Evolutionary conservation across 192 early-diverging fungal species (phyloP).

Genomic region (Umbelopsis ramanniana): DNA sequence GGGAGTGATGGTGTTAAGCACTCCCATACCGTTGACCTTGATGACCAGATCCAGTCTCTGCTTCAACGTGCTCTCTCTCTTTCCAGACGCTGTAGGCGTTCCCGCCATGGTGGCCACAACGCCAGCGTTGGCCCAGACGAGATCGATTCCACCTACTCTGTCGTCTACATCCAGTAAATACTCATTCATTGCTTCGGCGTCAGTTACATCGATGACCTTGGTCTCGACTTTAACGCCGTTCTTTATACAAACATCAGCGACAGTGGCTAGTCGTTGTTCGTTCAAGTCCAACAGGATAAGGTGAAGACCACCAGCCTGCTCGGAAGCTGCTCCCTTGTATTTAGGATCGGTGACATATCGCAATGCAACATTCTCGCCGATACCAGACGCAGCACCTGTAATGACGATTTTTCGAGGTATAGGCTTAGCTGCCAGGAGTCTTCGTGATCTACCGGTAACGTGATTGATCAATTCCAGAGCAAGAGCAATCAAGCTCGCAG

Average conservation of each 20-base stretch:
- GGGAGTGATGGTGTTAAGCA: constrained; percentile 27
- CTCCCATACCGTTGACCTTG: constrained; percentile 27
- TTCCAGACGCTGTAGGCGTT: neutral
- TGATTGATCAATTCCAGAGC: constrained; percentile 11
- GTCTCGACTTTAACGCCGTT: constrained; percentile 27
- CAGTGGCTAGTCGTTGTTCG: neutral
- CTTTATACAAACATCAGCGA: constrained; percentile 7
- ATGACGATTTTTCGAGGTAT: constrained; percentile 31
- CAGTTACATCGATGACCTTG: constrained; percentile 21
- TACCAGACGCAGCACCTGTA: constrained; percentile 38
- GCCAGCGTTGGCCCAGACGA: constrained; percentile 31
- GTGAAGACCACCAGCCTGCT: neutral
- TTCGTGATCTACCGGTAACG: constrained; percentile 3
- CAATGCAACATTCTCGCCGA: constrained; percentile 33
- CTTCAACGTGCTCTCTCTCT: constrained; percentile 18
- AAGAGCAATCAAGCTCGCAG: constrained; percentile 16
- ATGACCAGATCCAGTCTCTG: constrained; percentile 22
- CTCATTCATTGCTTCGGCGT: constrained; percentile 16
- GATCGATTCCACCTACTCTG: constrained; percentile 24
- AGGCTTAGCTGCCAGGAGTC: constrained; percentile 16
- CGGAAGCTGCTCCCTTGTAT: constrained; percentile 4
- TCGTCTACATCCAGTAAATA: constrained; percentile 26
- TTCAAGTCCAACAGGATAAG: constrained; percentile 25
- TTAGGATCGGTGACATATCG: constrained; percentile 18
- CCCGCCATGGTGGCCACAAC: constrained; percentile 21